Conservation (phyloP, 1,139 yeast species). For the Diutina scorzettiae region DNA sequence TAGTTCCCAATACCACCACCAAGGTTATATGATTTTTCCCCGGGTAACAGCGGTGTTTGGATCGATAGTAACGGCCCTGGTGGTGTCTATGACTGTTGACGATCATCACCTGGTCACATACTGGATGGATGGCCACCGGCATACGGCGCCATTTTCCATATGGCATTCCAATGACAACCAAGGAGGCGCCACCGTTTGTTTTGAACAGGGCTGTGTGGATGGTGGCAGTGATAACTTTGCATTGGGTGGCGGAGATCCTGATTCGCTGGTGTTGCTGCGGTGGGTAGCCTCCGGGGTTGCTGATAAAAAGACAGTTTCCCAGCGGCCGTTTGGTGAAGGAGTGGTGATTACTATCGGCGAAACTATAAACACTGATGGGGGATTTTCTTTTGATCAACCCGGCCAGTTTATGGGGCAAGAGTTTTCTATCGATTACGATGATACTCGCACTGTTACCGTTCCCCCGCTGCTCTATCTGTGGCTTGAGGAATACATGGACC, state of each 20-base stretch:
- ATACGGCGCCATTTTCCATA: background rate
- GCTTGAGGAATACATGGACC: background rate
- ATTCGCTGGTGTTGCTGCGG: background rate
- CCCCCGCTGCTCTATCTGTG: background rate
- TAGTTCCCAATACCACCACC: too few relatives aligned
- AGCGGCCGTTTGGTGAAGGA: background rate
- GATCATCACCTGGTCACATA: too few relatives aligned
- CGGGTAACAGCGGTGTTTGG: too few relatives aligned
- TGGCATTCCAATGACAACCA: background rate
- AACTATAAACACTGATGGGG: background rate
- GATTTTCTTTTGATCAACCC: background rate
- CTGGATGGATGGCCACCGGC: background rate
- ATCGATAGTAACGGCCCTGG: too few relatives aligned
- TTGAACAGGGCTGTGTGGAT: background rate
- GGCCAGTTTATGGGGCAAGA: background rate
- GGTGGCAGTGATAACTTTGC: background rate
- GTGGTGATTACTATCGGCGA: background rate
- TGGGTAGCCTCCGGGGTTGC: background rate
- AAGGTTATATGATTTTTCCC: too few relatives aligned
- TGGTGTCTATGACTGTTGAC: too few relatives aligned
- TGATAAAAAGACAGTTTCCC: background rate
- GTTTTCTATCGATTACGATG: background rate
- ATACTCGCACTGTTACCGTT: background rate
- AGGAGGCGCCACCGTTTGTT: background rate
- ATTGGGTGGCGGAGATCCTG: background rate